Evolutionary conservation across 768 basidiomycete genomes (phyloP).

Genomic region (Tephrocybe sp.): DNA sequence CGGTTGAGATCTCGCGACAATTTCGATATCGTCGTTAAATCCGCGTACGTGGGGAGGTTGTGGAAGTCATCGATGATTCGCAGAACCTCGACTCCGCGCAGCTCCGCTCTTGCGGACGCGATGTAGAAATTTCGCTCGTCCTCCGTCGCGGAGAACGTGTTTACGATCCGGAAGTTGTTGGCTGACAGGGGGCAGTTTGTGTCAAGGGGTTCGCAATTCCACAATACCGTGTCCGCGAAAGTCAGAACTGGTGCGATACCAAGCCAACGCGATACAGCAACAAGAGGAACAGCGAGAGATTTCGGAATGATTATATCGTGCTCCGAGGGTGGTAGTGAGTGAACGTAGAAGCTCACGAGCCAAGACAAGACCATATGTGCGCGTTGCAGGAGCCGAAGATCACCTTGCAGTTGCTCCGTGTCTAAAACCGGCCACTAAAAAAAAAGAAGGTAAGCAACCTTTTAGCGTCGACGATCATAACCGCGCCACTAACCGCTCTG

Average conservation of each 20-base stretch:
- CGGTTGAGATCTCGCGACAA: conserved; percentile 72
- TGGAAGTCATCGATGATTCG: conserved; percentile 86
- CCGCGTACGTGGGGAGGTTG: conserved; percentile 67
- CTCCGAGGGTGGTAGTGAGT: conserved; percentile 60
- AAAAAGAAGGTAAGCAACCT: conserved; percentile 11
- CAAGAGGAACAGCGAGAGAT: conserved; percentile 75
- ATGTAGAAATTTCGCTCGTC: conserved; percentile 88
- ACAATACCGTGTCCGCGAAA: conserved; percentile 94
- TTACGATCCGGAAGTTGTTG: conserved; percentile 73
- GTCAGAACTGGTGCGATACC: conserved; percentile 93
- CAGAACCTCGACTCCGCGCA: conserved; percentile 84
- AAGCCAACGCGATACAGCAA: conserved; percentile 71
- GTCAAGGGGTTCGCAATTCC: conserved; percentile 77
- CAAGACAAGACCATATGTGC: conserved; percentile 90
- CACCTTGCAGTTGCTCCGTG: conserved; percentile 47
- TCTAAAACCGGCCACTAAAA: conserved; percentile 72
- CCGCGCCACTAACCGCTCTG: conserved; percentile 50
- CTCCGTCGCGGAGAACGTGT: conserved; percentile 81
- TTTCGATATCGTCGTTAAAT: conserved; percentile 62
- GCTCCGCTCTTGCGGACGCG: conserved; percentile 80
- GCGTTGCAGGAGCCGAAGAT: conserved; percentile 69
- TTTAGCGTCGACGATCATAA: conserved; percentile 7
- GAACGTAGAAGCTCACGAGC: conserved; percentile 88
- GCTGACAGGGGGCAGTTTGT: conserved; percentile 57
- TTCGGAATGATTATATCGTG: conserved; percentile 64